Conservation (phyloP, 2,329 filamentous ascomycete species). For the Colletotrichum sp. region DNA sequence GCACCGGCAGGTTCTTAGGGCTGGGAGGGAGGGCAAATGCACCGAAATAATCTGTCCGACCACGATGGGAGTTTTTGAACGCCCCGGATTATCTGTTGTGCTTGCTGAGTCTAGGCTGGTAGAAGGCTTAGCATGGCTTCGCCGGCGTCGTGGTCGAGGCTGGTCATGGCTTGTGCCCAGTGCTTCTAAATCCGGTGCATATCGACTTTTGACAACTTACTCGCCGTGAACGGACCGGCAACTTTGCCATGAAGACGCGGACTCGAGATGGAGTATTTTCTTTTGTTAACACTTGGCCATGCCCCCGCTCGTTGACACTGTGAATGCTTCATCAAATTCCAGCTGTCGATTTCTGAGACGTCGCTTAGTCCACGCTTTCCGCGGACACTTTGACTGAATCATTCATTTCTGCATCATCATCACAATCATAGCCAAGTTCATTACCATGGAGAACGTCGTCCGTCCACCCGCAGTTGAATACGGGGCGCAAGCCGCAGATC, state of each 20-base stretch:
- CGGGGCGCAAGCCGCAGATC: background rate
- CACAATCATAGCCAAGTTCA: background rate
- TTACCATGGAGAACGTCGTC: background rate
- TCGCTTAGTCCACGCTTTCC: background rate
- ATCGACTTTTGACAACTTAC: background rate
- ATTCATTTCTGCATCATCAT: background rate
- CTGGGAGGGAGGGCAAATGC: background rate
- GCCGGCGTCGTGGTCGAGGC: background rate
- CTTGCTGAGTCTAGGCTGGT: background rate
- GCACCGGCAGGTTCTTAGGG: background rate
- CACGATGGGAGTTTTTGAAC: background rate
- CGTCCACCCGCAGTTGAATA: background rate
- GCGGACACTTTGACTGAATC: background rate
- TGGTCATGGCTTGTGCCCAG: background rate
- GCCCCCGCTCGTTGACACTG: background rate
- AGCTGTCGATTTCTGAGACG: background rate
- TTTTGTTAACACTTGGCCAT: constrained; percentile 5
- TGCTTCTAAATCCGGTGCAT: background rate
- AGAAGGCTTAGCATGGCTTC: background rate
- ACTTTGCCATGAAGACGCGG: background rate
- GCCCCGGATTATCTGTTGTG: background rate
- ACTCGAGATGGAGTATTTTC: background rate
- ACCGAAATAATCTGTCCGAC: background rate
- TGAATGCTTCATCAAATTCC: background rate
- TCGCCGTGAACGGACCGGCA: background rate